Conservation (phyloP, 1,284 basidiomycete species). For the Puccinia horiana region DNA sequence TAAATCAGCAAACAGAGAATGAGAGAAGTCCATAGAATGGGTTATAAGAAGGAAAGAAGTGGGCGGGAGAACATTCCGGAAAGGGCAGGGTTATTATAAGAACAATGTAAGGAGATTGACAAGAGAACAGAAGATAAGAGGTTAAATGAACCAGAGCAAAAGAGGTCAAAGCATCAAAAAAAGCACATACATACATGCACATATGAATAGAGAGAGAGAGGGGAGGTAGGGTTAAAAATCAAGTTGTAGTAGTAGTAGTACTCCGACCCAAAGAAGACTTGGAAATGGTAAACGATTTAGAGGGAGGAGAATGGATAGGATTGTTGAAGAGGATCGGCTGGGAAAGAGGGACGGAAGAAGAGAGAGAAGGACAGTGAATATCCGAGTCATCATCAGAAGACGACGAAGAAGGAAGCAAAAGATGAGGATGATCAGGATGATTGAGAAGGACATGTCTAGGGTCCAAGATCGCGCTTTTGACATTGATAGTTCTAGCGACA, state of each 20-base stretch:
- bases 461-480: conserved; percentile 30
- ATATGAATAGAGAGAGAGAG: too few species aligned
- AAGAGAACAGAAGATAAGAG: too few species aligned
- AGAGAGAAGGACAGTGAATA: not conserved
- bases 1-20: not conserved
- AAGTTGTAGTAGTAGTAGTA: too few species aligned
- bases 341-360: not conserved
- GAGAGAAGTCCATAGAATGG: not conserved
- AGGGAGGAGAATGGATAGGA: too few species aligned
- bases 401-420: not conserved
- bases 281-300: too few species aligned
- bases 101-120: too few species aligned
- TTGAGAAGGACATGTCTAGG: conserved; percentile 30
- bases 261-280: too few species aligned
- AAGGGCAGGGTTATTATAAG: too few species aligned
- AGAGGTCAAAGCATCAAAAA: too few species aligned
- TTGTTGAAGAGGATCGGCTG: not conserved
- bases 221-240: too few species aligned
- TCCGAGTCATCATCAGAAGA: not conserved
- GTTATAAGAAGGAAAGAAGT: not conserved
- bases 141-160: too few species aligned
- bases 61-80: not conserved
- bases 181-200: too few species aligned
- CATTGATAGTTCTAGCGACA: conserved; percentile 11
- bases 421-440: not conserved